Base-by-base conservation (phyloP, 164 flowering plant species). In the Piper longum region DNA sequence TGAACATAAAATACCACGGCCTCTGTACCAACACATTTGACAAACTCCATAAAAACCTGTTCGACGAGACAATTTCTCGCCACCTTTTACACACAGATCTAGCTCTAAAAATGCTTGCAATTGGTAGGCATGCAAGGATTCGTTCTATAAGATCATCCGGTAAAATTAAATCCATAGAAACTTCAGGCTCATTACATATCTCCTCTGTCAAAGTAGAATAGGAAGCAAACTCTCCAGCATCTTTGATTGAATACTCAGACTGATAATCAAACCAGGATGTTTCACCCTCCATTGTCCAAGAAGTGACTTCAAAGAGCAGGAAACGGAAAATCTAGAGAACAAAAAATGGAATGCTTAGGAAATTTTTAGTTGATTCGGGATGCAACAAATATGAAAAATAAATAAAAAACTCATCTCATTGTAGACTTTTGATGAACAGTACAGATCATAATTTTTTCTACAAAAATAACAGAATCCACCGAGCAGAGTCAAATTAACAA, bases 1-100 rank as follows among this genome's bases (percentile, higher is more conserved):
- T 92, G 71, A 92, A 92, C 98, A 92, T 92, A 70, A 79, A 92
- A 72, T 92, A 92, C 97, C 97, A 92, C 4, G 98, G 97, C 54
- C 80, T 85, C 51, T 84, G 95, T 5, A 84, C 57, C n/a, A 59
- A 51, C 7, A 73, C 62, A 12, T 57, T 69, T 0, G 89, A 76
- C 40, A 69, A 75, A 59, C 83, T 82, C 89, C 91, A 89, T 41
- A 82, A 59, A 67, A 92, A 92, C 70, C 87, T 78, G 60, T 61
- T 74, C n/a, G 96, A 86, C 48, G 73, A 75, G 12, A 88, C 84
- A 16, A 89, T 80, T 68, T 82, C 91, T 12, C 79, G 72, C 98
- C 98, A 92, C 74, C 87, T 76, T 69, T 84, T 92, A 66, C 98
- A 92, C 19, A 92, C 97, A 61, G 73, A 81, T 18, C 95, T 79